Evolutionary conservation across 2,329 filamentous ascomycete genomes (phyloP).

Genomic region (Dactylellina leptospora): DNA sequence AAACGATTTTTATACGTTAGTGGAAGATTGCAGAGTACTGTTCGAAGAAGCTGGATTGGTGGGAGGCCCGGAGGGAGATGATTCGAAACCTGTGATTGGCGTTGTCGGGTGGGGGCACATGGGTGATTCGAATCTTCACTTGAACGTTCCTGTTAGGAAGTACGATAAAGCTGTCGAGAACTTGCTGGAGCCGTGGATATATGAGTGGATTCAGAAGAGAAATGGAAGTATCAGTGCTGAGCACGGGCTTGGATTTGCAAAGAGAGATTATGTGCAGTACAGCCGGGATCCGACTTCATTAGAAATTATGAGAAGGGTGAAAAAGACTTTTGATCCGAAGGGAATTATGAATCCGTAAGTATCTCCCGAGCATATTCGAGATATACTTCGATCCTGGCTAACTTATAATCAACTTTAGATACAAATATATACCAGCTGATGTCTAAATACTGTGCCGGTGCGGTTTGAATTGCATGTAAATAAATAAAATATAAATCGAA

Average conservation of each 20-base stretch:
- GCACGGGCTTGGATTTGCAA: slow-evolving; percentile 90
- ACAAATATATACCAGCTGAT: slow-evolving; percentile 35
- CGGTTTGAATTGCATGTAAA: too few species aligned
- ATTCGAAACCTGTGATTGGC: slow-evolving; percentile 79
- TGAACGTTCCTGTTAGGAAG: slow-evolving; percentile 83
- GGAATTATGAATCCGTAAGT: slow-evolving; percentile 53
- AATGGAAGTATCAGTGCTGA: slow-evolving; percentile 96
- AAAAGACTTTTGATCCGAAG: slow-evolving; percentile 81
- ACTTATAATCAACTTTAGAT: slow-evolving; percentile 14
- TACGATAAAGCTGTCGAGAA: slow-evolving; percentile 90
- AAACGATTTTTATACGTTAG: slow-evolving; percentile 82
- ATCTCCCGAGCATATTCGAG: not conserved
- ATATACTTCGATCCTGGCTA: not conserved
- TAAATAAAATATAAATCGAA: too few species aligned
- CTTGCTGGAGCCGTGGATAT: slow-evolving; percentile 90
- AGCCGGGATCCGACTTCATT: slow-evolving; percentile 88
- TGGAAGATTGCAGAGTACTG: slow-evolving; percentile 81
- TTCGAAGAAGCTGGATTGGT: slow-evolving; percentile 79
- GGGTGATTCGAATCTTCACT: slow-evolving; percentile 94
- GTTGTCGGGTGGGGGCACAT: slow-evolving; percentile 99
- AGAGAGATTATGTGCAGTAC: slow-evolving; percentile 95
- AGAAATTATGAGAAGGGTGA: slow-evolving; percentile 91
- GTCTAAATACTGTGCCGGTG: too few species aligned
- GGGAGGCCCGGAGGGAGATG: slow-evolving; percentile 59
- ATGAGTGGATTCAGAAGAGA: slow-evolving; percentile 91